phyloP scores from a whole-genome alignment of 2,329 filamentous ascomycete genomes.

The Aspergillus latus region DNA sequence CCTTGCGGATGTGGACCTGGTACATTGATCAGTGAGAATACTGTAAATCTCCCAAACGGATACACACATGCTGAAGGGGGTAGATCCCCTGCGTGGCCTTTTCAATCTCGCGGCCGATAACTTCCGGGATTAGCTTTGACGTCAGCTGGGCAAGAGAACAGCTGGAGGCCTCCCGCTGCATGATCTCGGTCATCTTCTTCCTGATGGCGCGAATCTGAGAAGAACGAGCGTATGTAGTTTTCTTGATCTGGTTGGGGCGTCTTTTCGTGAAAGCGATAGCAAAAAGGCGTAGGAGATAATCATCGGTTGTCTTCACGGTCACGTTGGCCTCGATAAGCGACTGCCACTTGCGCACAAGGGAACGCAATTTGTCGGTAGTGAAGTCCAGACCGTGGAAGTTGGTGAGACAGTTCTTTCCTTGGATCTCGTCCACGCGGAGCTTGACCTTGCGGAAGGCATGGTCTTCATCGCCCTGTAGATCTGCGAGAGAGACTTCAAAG shows the following conservation, averaged over 20 bases:
- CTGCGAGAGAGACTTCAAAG: conserved; percentile 97
- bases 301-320: conserved; percentile 99
- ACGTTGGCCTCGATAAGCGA: conserved; percentile 99
- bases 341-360: conserved; percentile 99
- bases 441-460: conserved; percentile 99
- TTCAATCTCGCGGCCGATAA: conserved; percentile 99
- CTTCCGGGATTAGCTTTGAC: conserved; percentile 98
- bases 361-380: conserved; percentile 99
- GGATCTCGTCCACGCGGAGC: conserved; percentile 96
- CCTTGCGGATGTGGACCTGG: conserved; percentile 99
- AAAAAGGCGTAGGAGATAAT: conserved; percentile 99
- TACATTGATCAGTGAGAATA: conserved; percentile 35
- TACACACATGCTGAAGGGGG: conserved; percentile 91
- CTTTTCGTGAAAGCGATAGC: conserved; percentile 99
- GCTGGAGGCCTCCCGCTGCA: conserved; percentile 89
- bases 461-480: conserved; percentile 99
- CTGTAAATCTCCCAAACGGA: neutral
- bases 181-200: conserved; percentile 99
- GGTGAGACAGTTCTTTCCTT: conserved; percentile 99
- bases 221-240: conserved; percentile 96
- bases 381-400: conserved; percentile 99
- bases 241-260: conserved; percentile 99
- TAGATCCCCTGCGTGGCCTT: conserved; percentile 99
- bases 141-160: conserved; percentile 96
- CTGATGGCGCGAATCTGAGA: conserved; percentile 98